Percentiles rank a stretch among this genome's conserved stretches.
Conservation (phyloP, 2,329 filamentous ascomycete species). For the Fusarium solani-melongenae region DNA sequence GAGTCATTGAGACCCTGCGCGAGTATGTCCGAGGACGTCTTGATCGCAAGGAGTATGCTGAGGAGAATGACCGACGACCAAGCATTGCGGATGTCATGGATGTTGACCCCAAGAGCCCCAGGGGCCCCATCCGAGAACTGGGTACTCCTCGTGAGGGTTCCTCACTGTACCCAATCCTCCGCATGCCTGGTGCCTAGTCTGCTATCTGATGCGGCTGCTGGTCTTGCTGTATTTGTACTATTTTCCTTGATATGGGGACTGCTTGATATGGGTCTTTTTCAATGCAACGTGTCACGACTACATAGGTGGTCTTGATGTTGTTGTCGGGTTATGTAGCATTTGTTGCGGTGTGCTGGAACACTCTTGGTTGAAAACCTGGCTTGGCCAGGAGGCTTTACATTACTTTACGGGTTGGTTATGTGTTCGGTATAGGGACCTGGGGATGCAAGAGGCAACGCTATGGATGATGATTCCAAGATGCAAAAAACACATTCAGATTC, state of each 20-base stretch:
- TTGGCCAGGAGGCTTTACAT: not conserved
- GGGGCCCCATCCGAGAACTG: slow-evolving; percentile 38
- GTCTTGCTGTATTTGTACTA: slow-evolving; percentile 39
- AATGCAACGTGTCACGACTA: slow-evolving; percentile 5
- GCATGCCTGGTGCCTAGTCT: slow-evolving; percentile 49
- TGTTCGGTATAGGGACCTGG: not conserved
- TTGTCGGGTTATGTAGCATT: slow-evolving; percentile 7
- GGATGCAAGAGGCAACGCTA: slow-evolving; percentile 1
- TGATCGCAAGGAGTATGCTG: slow-evolving; percentile 65
- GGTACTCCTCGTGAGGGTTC: slow-evolving; percentile 45
- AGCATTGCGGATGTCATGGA: slow-evolving; percentile 51
- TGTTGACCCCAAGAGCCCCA: slow-evolving; percentile 49
- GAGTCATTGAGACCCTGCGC: slow-evolving; percentile 70
- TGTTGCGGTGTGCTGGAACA: not conserved
- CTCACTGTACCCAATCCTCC: slow-evolving; percentile 55
- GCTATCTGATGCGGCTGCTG: slow-evolving; percentile 13
- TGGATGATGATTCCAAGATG: not conserved
- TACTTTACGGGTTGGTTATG: slow-evolving; percentile 5
- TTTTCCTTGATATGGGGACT: slow-evolving; percentile 10
- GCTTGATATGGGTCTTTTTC: not conserved
- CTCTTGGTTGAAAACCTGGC: slow-evolving; percentile 4
- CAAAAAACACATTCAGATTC: not conserved
- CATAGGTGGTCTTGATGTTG: not conserved
- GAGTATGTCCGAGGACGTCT: slow-evolving; percentile 68
- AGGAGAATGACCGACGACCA: slow-evolving; percentile 35